A percentile compares a stretch with the other conserved stretches of the same genome.
These are phyloP conservation scores for Brachypodium distachyon DNA, from an alignment of 202 grass and related monocot genomes.

Conservation along the genomic window DNA sequence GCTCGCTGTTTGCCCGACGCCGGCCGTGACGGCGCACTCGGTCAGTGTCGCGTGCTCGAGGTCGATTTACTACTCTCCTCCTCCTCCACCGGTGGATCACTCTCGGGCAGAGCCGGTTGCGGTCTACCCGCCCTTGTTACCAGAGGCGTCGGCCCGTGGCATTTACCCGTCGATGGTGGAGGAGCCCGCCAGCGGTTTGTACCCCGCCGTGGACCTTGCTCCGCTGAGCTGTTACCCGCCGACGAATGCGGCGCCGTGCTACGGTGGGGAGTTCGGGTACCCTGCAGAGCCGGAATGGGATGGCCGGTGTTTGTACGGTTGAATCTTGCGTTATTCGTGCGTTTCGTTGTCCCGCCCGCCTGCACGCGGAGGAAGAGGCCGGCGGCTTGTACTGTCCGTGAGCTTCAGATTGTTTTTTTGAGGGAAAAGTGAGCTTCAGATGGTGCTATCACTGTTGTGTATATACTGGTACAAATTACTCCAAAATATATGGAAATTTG, in stretches of 20 bases:
- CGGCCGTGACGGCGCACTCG: background rate
- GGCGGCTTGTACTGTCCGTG: background rate
- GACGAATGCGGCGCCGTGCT: background rate
- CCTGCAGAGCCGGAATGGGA: conserved; percentile 4
- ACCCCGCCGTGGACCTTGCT: conserved; percentile 35
- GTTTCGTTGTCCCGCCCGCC: background rate
- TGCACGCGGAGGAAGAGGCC: background rate
- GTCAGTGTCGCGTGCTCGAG: background rate
- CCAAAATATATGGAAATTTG: too few species aligned
- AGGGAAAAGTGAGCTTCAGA: background rate
- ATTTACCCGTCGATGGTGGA: background rate
- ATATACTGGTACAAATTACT: too few species aligned
- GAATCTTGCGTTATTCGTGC: background rate
- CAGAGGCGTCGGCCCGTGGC: background rate
- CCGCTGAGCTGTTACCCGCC: conserved; percentile 35
- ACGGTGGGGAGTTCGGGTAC: conserved; percentile 1
- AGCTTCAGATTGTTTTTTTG: too few species aligned
- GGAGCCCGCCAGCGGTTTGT: conserved; percentile 17
- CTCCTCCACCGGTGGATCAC: background rate
- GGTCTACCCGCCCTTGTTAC: background rate
- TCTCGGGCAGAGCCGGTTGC: background rate
- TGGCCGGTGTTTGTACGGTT: conserved; percentile 14
- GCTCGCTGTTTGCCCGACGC: conserved; percentile 2
- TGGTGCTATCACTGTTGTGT: background rate
- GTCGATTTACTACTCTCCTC: background rate